Evolutionary conservation across 176 grass and related monocot genomes (phyloP), one percentile per base, ranked within the genome.

Genomic region (Juncus effusus): DNA sequence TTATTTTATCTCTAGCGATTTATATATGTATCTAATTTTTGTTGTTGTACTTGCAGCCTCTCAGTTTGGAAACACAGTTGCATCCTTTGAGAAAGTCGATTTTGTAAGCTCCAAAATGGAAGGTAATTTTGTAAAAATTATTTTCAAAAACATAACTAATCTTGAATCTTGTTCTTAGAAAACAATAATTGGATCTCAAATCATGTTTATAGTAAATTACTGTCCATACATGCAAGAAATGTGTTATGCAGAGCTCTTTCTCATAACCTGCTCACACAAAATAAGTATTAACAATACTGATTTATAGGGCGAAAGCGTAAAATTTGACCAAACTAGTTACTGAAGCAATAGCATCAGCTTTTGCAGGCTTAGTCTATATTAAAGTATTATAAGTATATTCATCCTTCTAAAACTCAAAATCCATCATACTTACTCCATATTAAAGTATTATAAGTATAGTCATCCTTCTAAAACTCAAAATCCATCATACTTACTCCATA

Each of bases 61-160:
- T 84, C 85, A 84, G 75, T 60, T 70, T 77, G 75, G 59, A 71
- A 89, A 13, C 69, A 56, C 52, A 75, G 69, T 82, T 13, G 68
- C 80, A 64, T 84, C 82, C 42, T 82, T 73, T 59, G 85, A 76
- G 52, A 89, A 87, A 77, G 75, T 86, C 86, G 85, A 92, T 82
- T 89, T 97, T 86, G 51, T 97, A 97, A 89, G 82, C 88, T 97
- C 61, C 94, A 97, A 86, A 97, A 97, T 84, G 94, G 94, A 62
- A 97, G 88, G 88, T 97, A 47, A 47, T 28, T 28, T 28, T 28
- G 19, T 28, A 28, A 28, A 28, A 28, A 1, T 47, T 47, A 47
- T 47, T 47, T 54, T 3, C 35, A 3, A 12, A 16, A 38, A 11
- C 54, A 45, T 45, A 45, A 45, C 42, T 45, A n/a, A 47, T 47